phyloP scores from a whole-genome alignment of 2,329 filamentous ascomycete genomes.

The Botrytis deweyae region DNA sequence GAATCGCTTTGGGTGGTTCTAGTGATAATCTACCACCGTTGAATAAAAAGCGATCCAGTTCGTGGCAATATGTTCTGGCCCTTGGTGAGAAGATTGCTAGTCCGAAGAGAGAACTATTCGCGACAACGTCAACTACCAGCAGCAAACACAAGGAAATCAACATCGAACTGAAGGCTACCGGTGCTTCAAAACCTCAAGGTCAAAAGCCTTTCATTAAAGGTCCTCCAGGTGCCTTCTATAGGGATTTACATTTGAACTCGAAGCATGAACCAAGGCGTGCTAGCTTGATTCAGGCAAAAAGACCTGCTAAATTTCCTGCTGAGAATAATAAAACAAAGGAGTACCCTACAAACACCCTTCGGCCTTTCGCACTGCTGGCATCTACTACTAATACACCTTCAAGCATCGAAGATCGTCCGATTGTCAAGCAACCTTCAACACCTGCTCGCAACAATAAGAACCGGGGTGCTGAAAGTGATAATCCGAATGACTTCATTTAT shows the following conservation, averaged over 20 bases:
- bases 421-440: slow-evolving; percentile 20
- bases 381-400: not conserved
- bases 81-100: slow-evolving; percentile 23
- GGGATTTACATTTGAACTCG: slow-evolving; percentile 28
- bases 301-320: slow-evolving; percentile 6
- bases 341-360: slow-evolving; percentile 30
- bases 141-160: not conserved
- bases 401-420: not conserved
- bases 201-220: slow-evolving; percentile 28
- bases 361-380: slow-evolving; percentile 32
- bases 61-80: slow-evolving; percentile 26
- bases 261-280: slow-evolving; percentile 23
- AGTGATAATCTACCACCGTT: not conserved
- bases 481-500: slow-evolving; percentile 31
- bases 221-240: slow-evolving; percentile 35
- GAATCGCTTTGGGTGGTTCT: slow-evolving; percentile 18
- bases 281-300: slow-evolving; percentile 17
- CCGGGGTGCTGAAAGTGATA: slow-evolving; percentile 2
- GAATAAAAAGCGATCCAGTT: slow-evolving; percentile 25
- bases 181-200: slow-evolving; percentile 2
- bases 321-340: slow-evolving; percentile 23
- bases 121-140: not conserved
- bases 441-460: not conserved
- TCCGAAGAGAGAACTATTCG: not conserved
- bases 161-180: not conserved